Evolutionary conservation across 495 filamentous ascomycete species (phyloP).

Genomic region (Cairneyella variabilis): DNA sequence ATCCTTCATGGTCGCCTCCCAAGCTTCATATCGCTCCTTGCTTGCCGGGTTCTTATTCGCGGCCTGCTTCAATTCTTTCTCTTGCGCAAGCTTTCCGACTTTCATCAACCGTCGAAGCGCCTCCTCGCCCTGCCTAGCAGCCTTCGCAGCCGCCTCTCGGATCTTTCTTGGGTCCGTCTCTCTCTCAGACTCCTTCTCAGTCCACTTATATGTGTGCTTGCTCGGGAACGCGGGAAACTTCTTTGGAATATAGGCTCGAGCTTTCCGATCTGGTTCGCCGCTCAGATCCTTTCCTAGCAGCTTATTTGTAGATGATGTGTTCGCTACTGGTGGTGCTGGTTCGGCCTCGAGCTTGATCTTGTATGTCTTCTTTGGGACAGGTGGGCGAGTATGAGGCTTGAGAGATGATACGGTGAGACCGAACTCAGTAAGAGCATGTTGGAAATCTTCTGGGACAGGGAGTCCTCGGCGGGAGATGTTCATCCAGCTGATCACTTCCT

Average conservation of each 20-base stretch:
- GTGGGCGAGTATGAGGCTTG: constrained; percentile 39
- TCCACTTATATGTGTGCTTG: constrained; percentile 68
- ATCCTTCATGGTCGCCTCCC: constrained; percentile 32
- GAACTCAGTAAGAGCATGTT: constrained; percentile 50
- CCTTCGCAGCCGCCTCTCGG: constrained; percentile 67
- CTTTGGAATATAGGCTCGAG: constrained; percentile 54
- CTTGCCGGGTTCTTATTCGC: constrained; percentile 31
- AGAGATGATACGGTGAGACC: constrained; percentile 41
- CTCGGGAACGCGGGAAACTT: constrained; percentile 69
- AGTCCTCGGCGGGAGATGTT: constrained; percentile 52
- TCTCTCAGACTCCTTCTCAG: constrained; percentile 60
- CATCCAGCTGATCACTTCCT: constrained; percentile 59
- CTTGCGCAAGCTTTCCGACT: constrained; percentile 34
- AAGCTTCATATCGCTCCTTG: constrained; percentile 32
- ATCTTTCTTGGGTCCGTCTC: constrained; percentile 68
- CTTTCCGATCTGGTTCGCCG: constrained; percentile 43
- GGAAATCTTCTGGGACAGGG: constrained; percentile 66
- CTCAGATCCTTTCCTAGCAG: constrained; percentile 54
- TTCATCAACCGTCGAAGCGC: constrained; percentile 63
- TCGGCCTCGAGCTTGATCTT: constrained; percentile 27
- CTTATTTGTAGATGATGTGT: constrained; percentile 28
- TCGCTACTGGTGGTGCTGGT: not conserved
- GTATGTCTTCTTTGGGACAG: constrained; percentile 30
- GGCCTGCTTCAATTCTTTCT: constrained; percentile 30
- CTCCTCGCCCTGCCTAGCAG: constrained; percentile 70